phyloP scores from a whole-genome alignment of 2,329 filamentous ascomycete species.

The Fusarium sp. region DNA sequence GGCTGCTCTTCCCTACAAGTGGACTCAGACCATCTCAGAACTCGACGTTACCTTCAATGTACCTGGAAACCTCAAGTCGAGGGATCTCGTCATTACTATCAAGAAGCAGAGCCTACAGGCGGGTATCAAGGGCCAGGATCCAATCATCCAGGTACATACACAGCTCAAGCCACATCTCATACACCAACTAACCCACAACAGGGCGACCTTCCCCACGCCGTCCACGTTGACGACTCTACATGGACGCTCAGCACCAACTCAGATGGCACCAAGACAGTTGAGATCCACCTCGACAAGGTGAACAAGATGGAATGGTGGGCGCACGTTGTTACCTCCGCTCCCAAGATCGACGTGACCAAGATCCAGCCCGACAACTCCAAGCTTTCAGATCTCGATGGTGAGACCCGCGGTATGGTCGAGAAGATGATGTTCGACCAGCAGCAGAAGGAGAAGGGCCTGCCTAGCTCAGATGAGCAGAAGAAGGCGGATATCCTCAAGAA shows the following conservation, averaged over 20 bases:
- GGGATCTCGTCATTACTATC: conserved; percentile 84
- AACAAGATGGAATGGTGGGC: conserved; percentile 99
- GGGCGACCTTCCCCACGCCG: conserved; percentile 85
- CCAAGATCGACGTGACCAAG: conserved; percentile 93
- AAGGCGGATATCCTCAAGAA: conserved; percentile 93
- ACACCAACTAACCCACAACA: conserved; percentile 49
- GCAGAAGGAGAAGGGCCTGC: conserved; percentile 92
- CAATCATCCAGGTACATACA: conserved; percentile 77
- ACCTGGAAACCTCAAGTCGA: conserved; percentile 83
- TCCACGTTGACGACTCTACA: conserved; percentile 87
- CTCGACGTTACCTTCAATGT: conserved; percentile 82
- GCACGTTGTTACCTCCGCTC: conserved; percentile 86
- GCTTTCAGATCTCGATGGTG: conserved; percentile 90
- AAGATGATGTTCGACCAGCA: conserved; percentile 99
- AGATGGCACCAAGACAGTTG: conserved; percentile 74
- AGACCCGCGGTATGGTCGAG: conserved; percentile 97
- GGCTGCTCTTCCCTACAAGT: conserved; percentile 92
- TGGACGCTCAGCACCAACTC: conserved; percentile 85
- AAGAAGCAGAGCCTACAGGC: conserved; percentile 82
- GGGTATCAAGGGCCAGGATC: conserved; percentile 86
- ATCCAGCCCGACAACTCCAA: conserved; percentile 94
- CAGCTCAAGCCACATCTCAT: neutral
- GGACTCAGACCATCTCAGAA: conserved; percentile 92
- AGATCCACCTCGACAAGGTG: conserved; percentile 91
- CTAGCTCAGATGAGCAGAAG: conserved; percentile 93